phyloP scores from a whole-genome alignment of 805 yeast species.

The Zygotorulaspora chibaensis region DNA sequence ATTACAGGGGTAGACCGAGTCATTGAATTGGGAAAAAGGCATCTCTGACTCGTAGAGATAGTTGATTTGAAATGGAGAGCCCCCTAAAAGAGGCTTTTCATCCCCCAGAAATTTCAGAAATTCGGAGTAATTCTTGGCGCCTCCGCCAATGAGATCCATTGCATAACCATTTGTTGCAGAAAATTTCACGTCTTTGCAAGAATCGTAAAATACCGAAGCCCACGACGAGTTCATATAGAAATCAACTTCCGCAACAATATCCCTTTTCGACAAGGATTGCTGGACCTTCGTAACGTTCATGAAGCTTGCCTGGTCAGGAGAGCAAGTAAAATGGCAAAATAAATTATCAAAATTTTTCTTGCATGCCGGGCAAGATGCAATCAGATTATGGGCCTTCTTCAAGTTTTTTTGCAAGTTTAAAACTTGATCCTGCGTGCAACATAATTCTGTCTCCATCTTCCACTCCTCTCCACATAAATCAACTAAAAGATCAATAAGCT shows the following conservation, averaged over 20 bases:
- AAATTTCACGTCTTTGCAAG: constrained; percentile 86
- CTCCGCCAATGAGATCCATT: constrained; percentile 98
- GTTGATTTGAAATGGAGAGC: constrained; percentile 92
- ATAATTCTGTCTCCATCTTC: constrained; percentile 45
- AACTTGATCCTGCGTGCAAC: constrained; percentile 70
- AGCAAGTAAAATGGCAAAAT: constrained; percentile 86
- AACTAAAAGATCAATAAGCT: constrained; percentile 43
- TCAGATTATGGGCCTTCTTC: constrained; percentile 71
- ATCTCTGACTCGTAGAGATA: constrained; percentile 47
- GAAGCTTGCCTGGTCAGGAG: constrained; percentile 74
- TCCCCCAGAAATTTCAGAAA: constrained; percentile 90
- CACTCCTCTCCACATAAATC: constrained; percentile 74
- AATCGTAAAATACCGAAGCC: constrained; percentile 67
- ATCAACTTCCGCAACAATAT: constrained; percentile 67
- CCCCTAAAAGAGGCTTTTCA: constrained; percentile 89
- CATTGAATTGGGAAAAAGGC: constrained; percentile 18
- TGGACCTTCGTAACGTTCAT: constrained; percentile 56
- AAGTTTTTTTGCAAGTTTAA: constrained; percentile 51
- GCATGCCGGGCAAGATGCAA: constrained; percentile 94
- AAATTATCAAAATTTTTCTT: constrained; percentile 75
- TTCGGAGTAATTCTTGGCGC: constrained; percentile 67
- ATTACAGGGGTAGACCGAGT: constrained; percentile 45
- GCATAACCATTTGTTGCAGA: constrained; percentile 94
- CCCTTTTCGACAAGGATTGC: constrained; percentile 39
- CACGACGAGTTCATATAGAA: constrained; percentile 54